These are phyloP conservation scores for Rhinocladiella similis DNA, from an alignment of 2,329 filamentous ascomycete genomes.

Conservation along the genomic window DNA sequence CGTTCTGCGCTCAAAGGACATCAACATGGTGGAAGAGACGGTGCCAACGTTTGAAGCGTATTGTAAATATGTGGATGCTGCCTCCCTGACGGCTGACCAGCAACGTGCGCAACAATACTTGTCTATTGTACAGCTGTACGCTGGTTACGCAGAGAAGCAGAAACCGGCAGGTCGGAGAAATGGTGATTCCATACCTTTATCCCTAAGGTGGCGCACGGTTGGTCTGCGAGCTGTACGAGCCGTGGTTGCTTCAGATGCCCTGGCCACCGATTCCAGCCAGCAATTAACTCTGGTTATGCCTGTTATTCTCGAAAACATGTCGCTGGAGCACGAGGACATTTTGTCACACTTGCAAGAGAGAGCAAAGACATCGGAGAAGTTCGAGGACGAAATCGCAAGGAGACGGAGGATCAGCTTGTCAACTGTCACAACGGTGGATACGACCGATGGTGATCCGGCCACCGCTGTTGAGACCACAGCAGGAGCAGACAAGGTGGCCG, in stretches of 20 bases:
- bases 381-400: conserved; percentile 62
- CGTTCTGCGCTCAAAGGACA: conserved; percentile 80
- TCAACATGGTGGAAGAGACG: conserved; percentile 90
- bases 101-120: conserved; percentile 81
- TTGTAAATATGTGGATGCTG: conserved; percentile 83
- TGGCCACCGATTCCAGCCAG: conserved; percentile 71
- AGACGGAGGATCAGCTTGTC: conserved; percentile 75
- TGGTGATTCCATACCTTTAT: conserved; percentile 60
- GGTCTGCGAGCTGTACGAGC: conserved; percentile 78
- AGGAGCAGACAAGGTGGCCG: conserved; percentile 85
- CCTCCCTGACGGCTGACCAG: conserved; percentile 81
- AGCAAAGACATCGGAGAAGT: conserved; percentile 66
- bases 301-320: conserved; percentile 82
- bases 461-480: conserved; percentile 73
- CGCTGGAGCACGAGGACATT: conserved; percentile 70
- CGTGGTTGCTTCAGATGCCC: conserved; percentile 74
- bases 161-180: conserved; percentile 40
- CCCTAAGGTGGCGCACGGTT: conserved; percentile 73
- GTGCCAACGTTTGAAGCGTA: conserved; percentile 84
- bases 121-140: conserved; percentile 76
- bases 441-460: conserved; percentile 65
- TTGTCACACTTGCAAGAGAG: conserved; percentile 68
- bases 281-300: conserved; percentile 80
- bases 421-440: conserved; percentile 72
- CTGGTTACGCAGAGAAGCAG: conserved; percentile 71